phyloP scores from a whole-genome alignment of 1,284 basidiomycete species.

The Meira miltonrushii region DNA sequence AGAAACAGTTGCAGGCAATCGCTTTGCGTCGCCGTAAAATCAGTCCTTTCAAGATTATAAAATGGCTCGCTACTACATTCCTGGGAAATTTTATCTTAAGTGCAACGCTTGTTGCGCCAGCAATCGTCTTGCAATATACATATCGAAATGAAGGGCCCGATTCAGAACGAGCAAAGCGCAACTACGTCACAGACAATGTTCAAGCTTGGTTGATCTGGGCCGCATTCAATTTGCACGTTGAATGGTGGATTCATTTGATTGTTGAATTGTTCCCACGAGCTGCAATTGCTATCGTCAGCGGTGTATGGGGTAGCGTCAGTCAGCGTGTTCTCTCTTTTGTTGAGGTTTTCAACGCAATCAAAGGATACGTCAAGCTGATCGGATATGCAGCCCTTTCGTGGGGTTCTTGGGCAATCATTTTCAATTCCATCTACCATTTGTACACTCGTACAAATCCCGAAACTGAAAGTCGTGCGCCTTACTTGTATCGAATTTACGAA shows the following conservation, averaged over 20 bases:
- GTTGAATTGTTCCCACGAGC: conserved; percentile 42
- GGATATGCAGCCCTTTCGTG: conserved; percentile 44
- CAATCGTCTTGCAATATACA: conserved; percentile 40
- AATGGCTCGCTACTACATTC: conserved; percentile 40
- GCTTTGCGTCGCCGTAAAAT: conserved; percentile 13
- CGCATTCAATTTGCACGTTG: conserved; percentile 45
- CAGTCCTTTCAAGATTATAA: conserved; percentile 33
- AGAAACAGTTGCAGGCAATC: conserved; percentile 19
- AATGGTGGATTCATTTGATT: conserved; percentile 46
- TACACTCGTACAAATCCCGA: conserved; percentile 24
- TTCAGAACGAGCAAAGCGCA: conserved; percentile 18
- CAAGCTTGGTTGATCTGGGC: conserved; percentile 50
- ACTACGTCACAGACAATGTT: conserved; percentile 43
- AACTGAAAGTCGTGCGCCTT: conserved; percentile 30
- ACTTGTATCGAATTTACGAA: conserved; percentile 46
- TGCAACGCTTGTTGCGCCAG: conserved; percentile 31
- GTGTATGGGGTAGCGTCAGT: conserved; percentile 39
- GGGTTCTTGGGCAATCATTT: conserved; percentile 49
- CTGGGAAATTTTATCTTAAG: conserved; percentile 45
- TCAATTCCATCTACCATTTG: conserved; percentile 39
- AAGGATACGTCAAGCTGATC: conserved; percentile 42
- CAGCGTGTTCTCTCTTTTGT: conserved; percentile 31
- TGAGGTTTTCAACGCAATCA: conserved; percentile 45
- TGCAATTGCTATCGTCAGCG: conserved; percentile 28
- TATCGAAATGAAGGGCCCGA: conserved; percentile 25